Base-by-base conservation (phyloP, 2,329 filamentous ascomycete genomes). In the Xylaria arbuscula region DNA sequence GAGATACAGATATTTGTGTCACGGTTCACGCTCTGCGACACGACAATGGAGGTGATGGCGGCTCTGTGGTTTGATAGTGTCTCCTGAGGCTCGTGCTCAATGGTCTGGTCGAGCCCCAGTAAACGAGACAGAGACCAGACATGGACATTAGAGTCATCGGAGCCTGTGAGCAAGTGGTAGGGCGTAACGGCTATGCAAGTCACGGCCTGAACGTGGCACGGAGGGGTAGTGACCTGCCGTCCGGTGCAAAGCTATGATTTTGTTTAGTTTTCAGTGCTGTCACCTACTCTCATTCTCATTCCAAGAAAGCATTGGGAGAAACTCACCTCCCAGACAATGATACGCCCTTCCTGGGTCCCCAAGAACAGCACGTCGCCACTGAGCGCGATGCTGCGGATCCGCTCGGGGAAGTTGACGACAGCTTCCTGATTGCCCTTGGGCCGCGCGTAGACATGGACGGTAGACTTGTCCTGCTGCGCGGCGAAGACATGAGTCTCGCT, bases 241-340 rank as follows among this genome's bases (percentile, higher is more conserved):
- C 93, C 93, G 10, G 92, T 94, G 77, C 87, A 89, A 42, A 89
- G 87, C 91, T 93, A 74, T 24, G 15, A 38, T 69, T 55, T 11
- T 28, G 40, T 68, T 47, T 34, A 8, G 51, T 63, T 24, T 66
- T 73, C 45, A 73, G 64, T 70, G 76, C 70, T 67, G 68, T 71
- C 70, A 11, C 62, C 63, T 28, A 28, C 28, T 28, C 28, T 28
- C 28, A 28, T 28, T 42, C 24, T 42, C 24, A 45, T 45, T 17
- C 11, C 11, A 47, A 40, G 24, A 28, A 7, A 38, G 42, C 9
- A 34, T 15, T 15, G n/a, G 15, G 56, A 38, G 11, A 58, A 66
- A 79, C 81, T 80, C 79, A 96, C 93, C 90, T 99, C 96, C 96
- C 96, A 99, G 2, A 97, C 81, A 75, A 97, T 92, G 72, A 98